Conservation (phyloP, 768 basidiomycete genomes). For the Suillus placidus region DNA sequence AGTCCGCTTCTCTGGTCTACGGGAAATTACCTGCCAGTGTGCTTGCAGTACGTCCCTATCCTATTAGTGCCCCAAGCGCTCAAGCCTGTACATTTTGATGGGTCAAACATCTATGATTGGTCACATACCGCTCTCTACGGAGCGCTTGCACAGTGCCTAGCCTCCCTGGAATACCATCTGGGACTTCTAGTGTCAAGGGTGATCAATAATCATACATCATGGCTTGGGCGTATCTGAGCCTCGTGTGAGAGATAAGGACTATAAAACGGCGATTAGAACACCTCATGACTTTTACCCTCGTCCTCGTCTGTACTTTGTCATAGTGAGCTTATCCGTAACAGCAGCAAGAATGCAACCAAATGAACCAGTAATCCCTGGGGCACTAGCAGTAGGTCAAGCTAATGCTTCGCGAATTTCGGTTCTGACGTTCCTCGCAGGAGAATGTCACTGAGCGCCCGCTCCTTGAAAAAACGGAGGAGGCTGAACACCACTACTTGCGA, state of each 20-base stretch:
- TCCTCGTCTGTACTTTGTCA: neutral
- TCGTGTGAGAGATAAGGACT: neutral
- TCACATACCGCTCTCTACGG: neutral
- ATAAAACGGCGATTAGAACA: conserved; percentile 1
- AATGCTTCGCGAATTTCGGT: neutral
- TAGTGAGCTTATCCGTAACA: neutral
- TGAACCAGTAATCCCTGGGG: conserved; percentile 3
- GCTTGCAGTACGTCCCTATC: neutral
- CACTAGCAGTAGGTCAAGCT: neutral
- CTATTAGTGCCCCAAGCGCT: neutral
- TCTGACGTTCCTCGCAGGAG: neutral
- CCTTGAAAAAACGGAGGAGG: conserved; percentile 4
- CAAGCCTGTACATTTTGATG: neutral
- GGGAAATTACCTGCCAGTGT: neutral
- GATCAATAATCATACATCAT: neutral
- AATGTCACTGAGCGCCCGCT: neutral
- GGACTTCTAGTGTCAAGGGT: neutral
- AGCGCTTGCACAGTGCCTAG: neutral
- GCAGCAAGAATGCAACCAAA: neutral
- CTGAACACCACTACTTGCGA: conserved; percentile 11
- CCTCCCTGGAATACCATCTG: neutral
- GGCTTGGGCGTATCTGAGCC: conserved; percentile 2
- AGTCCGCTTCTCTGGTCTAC: neutral
- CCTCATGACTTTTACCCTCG: neutral
- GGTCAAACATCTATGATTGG: neutral